Base-by-base conservation (phyloP, 2,329 filamentous ascomycete species). In the Pseudophaeomoniella oleicola region DNA sequence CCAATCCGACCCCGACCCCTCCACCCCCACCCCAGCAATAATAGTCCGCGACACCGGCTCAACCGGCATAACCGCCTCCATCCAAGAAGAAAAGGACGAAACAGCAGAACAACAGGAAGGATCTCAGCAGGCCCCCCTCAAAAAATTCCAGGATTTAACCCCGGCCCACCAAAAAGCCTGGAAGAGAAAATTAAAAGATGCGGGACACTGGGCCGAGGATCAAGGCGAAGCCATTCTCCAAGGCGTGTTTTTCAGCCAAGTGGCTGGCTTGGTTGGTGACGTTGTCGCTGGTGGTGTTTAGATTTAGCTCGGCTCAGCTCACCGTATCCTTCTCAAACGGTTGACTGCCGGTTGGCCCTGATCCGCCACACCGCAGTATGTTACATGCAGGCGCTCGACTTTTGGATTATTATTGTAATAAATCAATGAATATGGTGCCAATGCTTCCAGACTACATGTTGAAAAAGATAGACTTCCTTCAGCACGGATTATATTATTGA, bases 201-300 rank as follows among this genome's bases (percentile, higher is more conserved):
- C 81, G 0, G 84, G 84, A 0, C 73, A 85, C 44, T 92, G 83
- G 84, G 72, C 72, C n/a, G 75, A 78, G 51, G 67, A 73, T 27
- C 81, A 88, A 65, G 81, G 82, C 2, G 83, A 88, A 62, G 68
- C 66, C 6, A 72, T 90, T 18, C 70, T 92, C 46, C 75, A 78
- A 57, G 81, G 82, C 2, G 71, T 92, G 19, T 61, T 92, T 43
- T 92, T 92, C 58, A 72, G 76, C 14, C 72, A 85, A 57, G 64
- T 83, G 44, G 80, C 71, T 1, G 78, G 72, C 2, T 60, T 67
- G 36, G 72, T 81, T 12, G 71, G 74, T 12, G 38, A 30, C 18
- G 37, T 31, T 14, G 43, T 45, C 22, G 37, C 22, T 5, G 37
- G 35, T 32, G 13, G n/a, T n/a, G n/a, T n/a, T n/a, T n/a, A n/a